A percentile compares a stretch with the other conserved stretches of the same genome.
These are phyloP conservation scores for Pseudogymnoascus destructans DNA, from an alignment of 2,329 filamentous ascomycete species.

Conservation along the genomic window DNA sequence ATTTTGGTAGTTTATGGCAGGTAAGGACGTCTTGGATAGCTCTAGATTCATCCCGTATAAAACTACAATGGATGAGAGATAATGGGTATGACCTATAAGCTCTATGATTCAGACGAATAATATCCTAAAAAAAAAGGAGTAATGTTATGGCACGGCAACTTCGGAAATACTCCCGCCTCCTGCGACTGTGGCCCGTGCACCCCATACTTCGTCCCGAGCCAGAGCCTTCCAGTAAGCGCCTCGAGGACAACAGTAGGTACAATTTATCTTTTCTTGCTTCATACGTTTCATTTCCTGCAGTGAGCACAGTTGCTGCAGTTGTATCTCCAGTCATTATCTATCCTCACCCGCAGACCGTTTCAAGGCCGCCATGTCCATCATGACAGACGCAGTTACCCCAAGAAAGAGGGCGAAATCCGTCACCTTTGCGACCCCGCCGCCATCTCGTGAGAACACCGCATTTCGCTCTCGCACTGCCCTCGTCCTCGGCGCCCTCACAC, in stretches of 20 bases:
- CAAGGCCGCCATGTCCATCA: background rate
- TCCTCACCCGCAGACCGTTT: background rate
- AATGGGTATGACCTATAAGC: too few species aligned
- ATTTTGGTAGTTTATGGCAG: background rate
- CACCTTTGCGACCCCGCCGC: background rate
- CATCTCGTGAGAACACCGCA: background rate
- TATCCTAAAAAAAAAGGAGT: too few species aligned
- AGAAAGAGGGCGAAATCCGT: constrained; percentile 3
- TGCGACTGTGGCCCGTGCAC: background rate
- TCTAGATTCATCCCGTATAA: too few species aligned
- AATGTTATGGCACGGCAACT: too few species aligned
- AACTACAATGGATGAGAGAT: too few species aligned
- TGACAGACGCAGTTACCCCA: background rate
- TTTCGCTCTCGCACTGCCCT: background rate
- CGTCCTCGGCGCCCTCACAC: background rate
- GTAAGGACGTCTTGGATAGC: background rate
- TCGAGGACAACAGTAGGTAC: constrained; percentile 4
- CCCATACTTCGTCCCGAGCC: background rate
- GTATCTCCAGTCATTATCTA: background rate
- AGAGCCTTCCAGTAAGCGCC: constrained; percentile 2
- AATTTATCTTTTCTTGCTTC: background rate
- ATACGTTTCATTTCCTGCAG: background rate
- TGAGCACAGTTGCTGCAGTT: background rate
- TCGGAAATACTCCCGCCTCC: background rate
- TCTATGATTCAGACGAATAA: too few species aligned